Conservation (phyloP, 495 filamentous ascomycete genomes). For the Lasiosphaeriaceae sp. region DNA sequence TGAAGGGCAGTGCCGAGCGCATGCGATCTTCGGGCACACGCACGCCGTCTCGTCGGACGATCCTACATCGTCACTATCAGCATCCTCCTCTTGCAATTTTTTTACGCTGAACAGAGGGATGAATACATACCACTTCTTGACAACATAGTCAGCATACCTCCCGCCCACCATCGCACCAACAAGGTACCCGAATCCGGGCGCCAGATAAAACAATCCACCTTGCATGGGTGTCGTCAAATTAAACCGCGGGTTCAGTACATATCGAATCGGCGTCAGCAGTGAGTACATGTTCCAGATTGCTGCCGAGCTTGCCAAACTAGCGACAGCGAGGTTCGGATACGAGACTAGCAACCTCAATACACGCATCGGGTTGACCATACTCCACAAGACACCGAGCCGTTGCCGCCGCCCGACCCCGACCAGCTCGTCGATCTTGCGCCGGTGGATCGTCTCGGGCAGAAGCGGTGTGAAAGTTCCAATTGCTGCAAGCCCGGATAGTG, state of each 20-base stretch:
- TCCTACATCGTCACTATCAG: slow-evolving; percentile 28
- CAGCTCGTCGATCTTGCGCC: slow-evolving; percentile 53
- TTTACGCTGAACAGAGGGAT: no score
- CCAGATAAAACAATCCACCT: slow-evolving; percentile 69
- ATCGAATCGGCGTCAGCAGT: slow-evolving; percentile 69
- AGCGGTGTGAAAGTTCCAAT: slow-evolving; percentile 56
- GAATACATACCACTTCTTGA: slow-evolving; percentile 48
- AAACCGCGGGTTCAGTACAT: slow-evolving; percentile 71
- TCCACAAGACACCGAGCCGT: slow-evolving; percentile 51
- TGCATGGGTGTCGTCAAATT: slow-evolving; percentile 61
- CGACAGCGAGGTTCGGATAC: slow-evolving; percentile 64
- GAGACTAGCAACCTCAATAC: slow-evolving; percentile 53
- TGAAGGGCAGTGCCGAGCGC: slow-evolving; percentile 55
- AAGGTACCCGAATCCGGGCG: slow-evolving; percentile 67
- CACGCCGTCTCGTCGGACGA: slow-evolving; percentile 22
- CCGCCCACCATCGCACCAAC: slow-evolving; percentile 68
- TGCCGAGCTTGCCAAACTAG: slow-evolving; percentile 54
- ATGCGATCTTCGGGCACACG: slow-evolving; percentile 69
- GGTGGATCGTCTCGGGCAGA: slow-evolving; percentile 66
- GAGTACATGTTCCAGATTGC: slow-evolving; percentile 74
- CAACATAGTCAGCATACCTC: slow-evolving; percentile 63
- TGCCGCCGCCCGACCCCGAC: slow-evolving; percentile 41
- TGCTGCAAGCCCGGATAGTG: slow-evolving; percentile 52
- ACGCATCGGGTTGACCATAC: slow-evolving; percentile 59
- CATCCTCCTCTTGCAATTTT: no score